Evolutionary conservation across 495 filamentous ascomycete genomes (phyloP), one percentile per base, ranked within the genome.

Genomic region (Stereocaulon alpinum): DNA sequence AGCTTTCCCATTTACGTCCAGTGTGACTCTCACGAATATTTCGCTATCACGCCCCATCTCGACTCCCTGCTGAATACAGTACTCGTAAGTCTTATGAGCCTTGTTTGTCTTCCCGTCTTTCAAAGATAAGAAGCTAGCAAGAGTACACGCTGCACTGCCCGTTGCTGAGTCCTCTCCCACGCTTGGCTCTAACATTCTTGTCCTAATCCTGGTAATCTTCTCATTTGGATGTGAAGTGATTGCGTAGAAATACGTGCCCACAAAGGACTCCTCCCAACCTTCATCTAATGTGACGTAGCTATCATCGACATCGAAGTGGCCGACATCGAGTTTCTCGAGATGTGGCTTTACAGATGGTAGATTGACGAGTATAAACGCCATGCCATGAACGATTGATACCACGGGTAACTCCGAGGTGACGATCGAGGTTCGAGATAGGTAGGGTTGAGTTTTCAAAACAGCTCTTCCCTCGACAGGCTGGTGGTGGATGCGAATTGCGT

Each of bases 21-120:
- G 49, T 11, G 43, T 62, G 34, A 76, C 72, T 29, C 71, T 71
- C 50, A 76, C 70, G 29, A 67, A 63, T 55, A 82, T 79, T 11
- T 76, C 72, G 68, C 85, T 87, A 64, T 66, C 66, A 60, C 85
- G 71, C 11, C 84, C 84, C 80, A 89, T 89, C 70, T 89, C 84
- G 3, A 86, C 78, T 1, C 86, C 86, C 69, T 89, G 86, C 61
- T 76, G 77, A 51, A 90, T 73, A 22, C 62, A 66, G 61, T 78
- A 84, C 59, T 55, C 70, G 41, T 69, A 68, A 20, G 56, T 63
- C 51, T 66, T 62, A 30, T 63, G 63, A 34, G 64, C 49, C 45
- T 66, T 62, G 37, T 63, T 63, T 34, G 64, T 50, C 45, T 64
- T 59, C 1, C 70, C 68, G 37, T 68, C 61, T 61, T 65, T 50